Evolutionary conservation across 192 early-diverging fungal genomes (phyloP).

Genomic region (Spinellus fusiger): DNA sequence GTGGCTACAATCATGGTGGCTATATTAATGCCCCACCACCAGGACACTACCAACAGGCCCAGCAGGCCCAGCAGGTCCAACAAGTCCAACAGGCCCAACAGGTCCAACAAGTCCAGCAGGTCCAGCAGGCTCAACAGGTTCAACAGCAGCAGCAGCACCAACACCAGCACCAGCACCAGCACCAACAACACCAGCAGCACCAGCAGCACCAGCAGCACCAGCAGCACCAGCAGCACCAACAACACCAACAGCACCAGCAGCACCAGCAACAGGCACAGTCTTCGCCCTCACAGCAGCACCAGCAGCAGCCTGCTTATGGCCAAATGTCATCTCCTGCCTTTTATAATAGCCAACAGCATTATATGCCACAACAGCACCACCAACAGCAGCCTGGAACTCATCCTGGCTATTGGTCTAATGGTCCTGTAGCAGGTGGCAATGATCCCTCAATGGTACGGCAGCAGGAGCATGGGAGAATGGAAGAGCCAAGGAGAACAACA

Average conservation of each 20-base stretch:
- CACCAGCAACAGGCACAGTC: slow-evolving; percentile 8
- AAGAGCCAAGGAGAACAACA: background rate
- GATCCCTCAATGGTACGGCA: background rate
- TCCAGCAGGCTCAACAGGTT: background rate
- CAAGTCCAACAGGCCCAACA: background rate
- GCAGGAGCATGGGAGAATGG: background rate
- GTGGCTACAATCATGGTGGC: slow-evolving; percentile 1
- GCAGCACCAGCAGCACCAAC: background rate
- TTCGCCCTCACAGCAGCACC: background rate
- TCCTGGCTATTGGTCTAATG: background rate
- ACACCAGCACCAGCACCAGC: background rate
- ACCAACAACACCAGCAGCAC: background rate
- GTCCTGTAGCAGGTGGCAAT: background rate
- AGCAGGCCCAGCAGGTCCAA: background rate
- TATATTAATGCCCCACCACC: slow-evolving; percentile 4
- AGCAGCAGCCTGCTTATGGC: background rate
- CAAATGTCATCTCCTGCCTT: slow-evolving; percentile 9
- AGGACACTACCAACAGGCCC: background rate
- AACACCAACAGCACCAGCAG: slow-evolving; percentile 10
- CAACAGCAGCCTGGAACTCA: background rate
- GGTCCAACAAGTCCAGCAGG: background rate
- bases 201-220: background rate
- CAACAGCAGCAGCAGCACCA: slow-evolving; percentile 11
- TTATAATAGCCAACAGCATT: slow-evolving; percentile 14
- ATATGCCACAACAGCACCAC: slow-evolving; percentile 11